These are phyloP conservation scores for Castanea crenata DNA, from an alignment of 306 rosid species.

Conservation along the genomic window DNA sequence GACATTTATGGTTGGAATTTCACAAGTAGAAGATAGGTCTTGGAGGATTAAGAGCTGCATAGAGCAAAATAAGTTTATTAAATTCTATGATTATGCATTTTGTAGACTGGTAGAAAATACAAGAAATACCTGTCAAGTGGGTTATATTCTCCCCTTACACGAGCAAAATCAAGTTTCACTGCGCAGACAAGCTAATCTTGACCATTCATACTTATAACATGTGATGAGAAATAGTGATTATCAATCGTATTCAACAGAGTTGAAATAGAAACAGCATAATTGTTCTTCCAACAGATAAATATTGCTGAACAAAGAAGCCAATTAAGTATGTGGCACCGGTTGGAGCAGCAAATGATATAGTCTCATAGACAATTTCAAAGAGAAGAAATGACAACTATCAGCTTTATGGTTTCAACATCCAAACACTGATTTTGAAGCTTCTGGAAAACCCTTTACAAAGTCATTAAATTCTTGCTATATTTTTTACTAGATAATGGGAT, in stretches of 20 bases:
- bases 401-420: too few species aligned
- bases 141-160: constrained; percentile 61
- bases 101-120: too few species aligned
- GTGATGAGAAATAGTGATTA: neutral
- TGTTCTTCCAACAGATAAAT: neutral
- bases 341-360: too few species aligned
- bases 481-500: neutral
- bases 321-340: too few species aligned
- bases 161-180: constrained; percentile 64
- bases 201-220: constrained; percentile 71
- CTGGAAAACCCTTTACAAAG: neutral
- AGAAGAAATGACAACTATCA: too few species aligned
- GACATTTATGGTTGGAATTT: too few species aligned
- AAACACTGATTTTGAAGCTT: too few species aligned
- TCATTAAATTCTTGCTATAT: neutral
- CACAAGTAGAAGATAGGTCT: too few species aligned
- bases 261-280: neutral
- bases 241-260: neutral
- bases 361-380: too few species aligned
- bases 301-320: neutral
- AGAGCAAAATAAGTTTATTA: neutral
- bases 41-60: too few species aligned
- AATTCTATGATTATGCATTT: neutral
- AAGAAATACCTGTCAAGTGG: constrained; percentile 46
- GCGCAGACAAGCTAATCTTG: constrained; percentile 37